Base-by-base conservation (phyloP, 305 asterid species). In the Plantago coronopus region DNA sequence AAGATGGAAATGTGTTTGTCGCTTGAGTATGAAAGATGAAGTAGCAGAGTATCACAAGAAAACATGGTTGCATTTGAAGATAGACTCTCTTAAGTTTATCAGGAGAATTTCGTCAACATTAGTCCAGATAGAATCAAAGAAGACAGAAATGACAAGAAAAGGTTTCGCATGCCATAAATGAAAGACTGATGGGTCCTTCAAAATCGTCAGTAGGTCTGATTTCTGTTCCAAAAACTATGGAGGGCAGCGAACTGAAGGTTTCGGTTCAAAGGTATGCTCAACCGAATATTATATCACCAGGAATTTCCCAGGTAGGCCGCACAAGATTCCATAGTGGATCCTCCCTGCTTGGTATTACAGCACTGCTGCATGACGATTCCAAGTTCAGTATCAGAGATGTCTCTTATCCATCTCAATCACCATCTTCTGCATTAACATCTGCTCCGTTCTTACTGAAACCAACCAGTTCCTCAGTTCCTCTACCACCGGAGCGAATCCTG, bases 331-430 rank as follows among this genome's bases (percentile, higher is more conserved):
- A 70, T 7, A 63, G 69, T 69, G 72, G 79, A 40, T 70, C 81
- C 17, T 74, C 96, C 2, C 61, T 49, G 27, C 78, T 83, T 49
- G 96, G 96, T 56, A 88, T 88, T 51, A 79, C 89, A 10, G 86
- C 88, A 47, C 77, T 88, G 57, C 78, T 88, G 60, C 82, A 79
- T 64, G 91, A 83, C 27, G 75, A 79, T 61, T 66, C 76, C 59
- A 75, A 65, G 22, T 61, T 60, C 48, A 63, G 62, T 56, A 69
- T 49, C 61, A 68, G 65, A 54, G 68, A 72, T 51, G 70, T 59
- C 48, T 37, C 58, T 18, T 46, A 54, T 21, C 44, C 75, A 13
- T 63, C 65, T 62, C 55, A 63, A 59, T 68, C 68, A 50, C 72
- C 62, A 31, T 46, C 76, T 31, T 49, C 77, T 57, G 48, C 64